Conservation (phyloP, 805 yeast species). For the Lipomyces orientalis region DNA sequence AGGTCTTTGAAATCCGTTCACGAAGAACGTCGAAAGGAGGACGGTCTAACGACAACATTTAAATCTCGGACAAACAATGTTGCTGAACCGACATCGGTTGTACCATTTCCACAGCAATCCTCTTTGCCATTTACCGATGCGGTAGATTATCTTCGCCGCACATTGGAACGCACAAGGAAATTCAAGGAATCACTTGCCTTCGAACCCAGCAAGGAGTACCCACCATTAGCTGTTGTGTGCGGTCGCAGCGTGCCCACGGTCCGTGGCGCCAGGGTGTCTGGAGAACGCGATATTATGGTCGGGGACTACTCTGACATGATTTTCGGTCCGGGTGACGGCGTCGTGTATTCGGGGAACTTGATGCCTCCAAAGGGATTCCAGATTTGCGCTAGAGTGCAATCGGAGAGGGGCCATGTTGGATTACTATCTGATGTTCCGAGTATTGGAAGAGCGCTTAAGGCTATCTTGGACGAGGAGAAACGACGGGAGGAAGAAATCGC, state of each 20-base stretch:
- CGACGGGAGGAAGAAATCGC: conserved; percentile 7
- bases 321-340: conserved; percentile 95
- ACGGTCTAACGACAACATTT: background rate
- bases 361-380: conserved; percentile 84
- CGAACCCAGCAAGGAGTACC: conserved; percentile 58
- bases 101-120: background rate
- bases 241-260: conserved; percentile 86
- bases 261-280: conserved; percentile 72
- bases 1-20: background rate
- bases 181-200: conserved; percentile 63
- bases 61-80: background rate
- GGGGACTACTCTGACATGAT: conserved; percentile 79
- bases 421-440: conserved; percentile 74
- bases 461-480: conserved; percentile 55
- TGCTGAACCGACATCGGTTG: conserved; percentile 4
- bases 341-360: conserved; percentile 79
- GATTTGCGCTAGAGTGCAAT: conserved; percentile 67
- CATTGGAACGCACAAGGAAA: conserved; percentile 63
- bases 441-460: conserved; percentile 72
- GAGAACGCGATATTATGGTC: conserved; percentile 63
- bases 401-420: conserved; percentile 77
- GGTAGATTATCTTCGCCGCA: conserved; percentile 64
- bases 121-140: conserved; percentile 54
- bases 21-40: background rate
- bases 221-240: conserved; percentile 83